Conservation (phyloP, 805 yeast species). For the Yamadazyma kitorensis region DNA sequence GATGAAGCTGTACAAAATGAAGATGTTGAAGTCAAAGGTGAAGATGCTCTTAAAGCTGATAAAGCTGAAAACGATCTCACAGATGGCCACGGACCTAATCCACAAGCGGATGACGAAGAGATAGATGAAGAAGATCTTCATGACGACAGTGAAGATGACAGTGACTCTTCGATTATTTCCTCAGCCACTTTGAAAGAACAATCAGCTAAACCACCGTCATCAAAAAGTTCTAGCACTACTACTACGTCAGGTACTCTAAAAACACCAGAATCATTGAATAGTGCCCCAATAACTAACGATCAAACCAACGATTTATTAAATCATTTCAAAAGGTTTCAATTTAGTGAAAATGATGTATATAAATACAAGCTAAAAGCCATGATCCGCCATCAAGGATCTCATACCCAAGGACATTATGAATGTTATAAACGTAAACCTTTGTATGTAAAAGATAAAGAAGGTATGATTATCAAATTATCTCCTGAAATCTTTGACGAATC, state of each 20-base stretch:
- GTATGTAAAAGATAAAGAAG: slow-evolving; percentile 45
- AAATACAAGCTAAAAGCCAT: slow-evolving; percentile 66
- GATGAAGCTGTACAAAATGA: slow-evolving; percentile 35
- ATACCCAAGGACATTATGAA: slow-evolving; percentile 86
- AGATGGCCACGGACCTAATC: slow-evolving; percentile 13
- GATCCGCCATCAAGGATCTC: slow-evolving; percentile 86
- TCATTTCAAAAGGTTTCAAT: slow-evolving; percentile 36
- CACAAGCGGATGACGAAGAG: slow-evolving; percentile 17
- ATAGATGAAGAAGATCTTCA: slow-evolving; percentile 3
- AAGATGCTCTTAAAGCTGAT: slow-evolving; percentile 16
- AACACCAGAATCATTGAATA: slow-evolving; percentile 28
- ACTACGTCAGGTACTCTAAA: slow-evolving; percentile 11
- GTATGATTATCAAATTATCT: slow-evolving; percentile 37
- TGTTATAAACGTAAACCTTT: slow-evolving; percentile 78
- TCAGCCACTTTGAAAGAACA: slow-evolving; percentile 4
- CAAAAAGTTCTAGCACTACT: slow-evolving; percentile 11
- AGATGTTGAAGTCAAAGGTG: slow-evolving; percentile 34
- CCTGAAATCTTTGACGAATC: slow-evolving; percentile 36
- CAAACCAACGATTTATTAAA: slow-evolving; percentile 33
- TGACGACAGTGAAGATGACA: slow-evolving; percentile 18
- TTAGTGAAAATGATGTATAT: slow-evolving; percentile 39
- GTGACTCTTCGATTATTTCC: slow-evolving; percentile 21
- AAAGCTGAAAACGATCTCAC: slow-evolving; percentile 19
- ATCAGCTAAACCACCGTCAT: slow-evolving; percentile 3
- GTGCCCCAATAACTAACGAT: slow-evolving; percentile 37